Evolutionary conservation across 495 filamentous ascomycete species (phyloP), one percentile per base, ranked within the genome.

Genomic region (Cercophora scortea): DNA sequence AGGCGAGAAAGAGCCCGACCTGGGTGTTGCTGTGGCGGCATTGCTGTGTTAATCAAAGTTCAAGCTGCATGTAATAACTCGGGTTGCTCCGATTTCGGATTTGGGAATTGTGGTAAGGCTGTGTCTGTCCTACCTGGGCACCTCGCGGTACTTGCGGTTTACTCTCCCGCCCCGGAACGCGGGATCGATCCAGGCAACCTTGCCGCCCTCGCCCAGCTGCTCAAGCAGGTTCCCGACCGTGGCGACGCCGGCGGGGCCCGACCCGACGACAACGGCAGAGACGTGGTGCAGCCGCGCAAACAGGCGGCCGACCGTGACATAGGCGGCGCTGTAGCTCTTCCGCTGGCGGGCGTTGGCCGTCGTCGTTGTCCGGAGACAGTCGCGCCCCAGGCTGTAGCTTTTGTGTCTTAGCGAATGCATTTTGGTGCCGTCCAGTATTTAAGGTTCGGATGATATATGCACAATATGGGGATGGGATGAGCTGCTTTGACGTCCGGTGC

Each of bases 211-310:
- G 9, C 32, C 17, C 8, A 54, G 15, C 35, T 32, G 10, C 25
- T 58, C 51, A 4, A 63, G 50, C 11, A 63, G 45, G n/a, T 58
- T 60, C 5, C 58, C 61, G 49, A 63, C 61, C 10, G 43, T 55
- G n/a, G 58, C 61, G 19, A 63, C 59, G 9, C 61, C 61, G 15
- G 61, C 61, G 1, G 61, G 58, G 3, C 61, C 61, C 13, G 17
- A 58, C 19, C 61, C 61, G 25, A 63, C 50, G 12, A 63, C 61
- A 15, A 63, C 42, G 36, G 61, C 61, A 12, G 45, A 50, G 8
- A 45, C 50, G n/a, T 45, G 41, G 8, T 42, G 41, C n/a, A 7
- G 43, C 32, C 43, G 43, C 36, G 36, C 36, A 38, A 38, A 38
- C n/a, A 11, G 43, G 5, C 43, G 43, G 10, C 10, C 36, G 13